Conservation (phyloP, 2,329 filamentous ascomycete genomes). For the Sarocladiaceae sp. region DNA sequence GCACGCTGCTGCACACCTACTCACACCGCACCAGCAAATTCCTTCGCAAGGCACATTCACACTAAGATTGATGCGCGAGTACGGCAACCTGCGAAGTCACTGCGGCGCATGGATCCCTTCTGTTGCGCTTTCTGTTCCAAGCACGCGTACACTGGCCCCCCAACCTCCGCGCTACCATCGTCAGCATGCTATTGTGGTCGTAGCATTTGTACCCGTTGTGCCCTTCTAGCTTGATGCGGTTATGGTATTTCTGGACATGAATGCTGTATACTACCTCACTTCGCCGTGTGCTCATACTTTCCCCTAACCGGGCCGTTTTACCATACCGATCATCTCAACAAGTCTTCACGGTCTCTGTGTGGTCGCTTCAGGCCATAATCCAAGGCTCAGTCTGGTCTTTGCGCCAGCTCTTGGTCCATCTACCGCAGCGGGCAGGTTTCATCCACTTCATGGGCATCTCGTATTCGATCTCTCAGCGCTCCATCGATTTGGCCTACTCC, state of each 20-base stretch:
- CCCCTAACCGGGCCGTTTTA: neutral
- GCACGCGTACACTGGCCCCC: neutral
- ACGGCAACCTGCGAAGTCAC: neutral
- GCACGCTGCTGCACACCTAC: neutral
- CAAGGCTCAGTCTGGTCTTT: neutral
- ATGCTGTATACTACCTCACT: constrained; percentile 1
- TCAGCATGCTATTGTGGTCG: constrained; percentile 3
- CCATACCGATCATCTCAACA: neutral
- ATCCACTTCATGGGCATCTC: constrained; percentile 3
- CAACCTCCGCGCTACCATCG: neutral
- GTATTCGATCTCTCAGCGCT: constrained; percentile 1
- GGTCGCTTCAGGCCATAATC: neutral
- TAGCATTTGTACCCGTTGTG: neutral
- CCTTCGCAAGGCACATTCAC: neutral
- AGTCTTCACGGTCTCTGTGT: neutral
- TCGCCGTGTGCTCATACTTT: neutral
- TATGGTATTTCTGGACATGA: neutral
- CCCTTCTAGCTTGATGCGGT: neutral
- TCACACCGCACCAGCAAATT: neutral
- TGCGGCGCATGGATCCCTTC: neutral
- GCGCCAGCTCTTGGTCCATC: neutral
- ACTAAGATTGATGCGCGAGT: neutral
- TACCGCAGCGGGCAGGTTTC: constrained; percentile 3
- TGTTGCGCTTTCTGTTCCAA: neutral
- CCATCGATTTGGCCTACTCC: neutral